Conservation (phyloP, 768 basidiomycete species). For the Fibroporia radiculosa region DNA sequence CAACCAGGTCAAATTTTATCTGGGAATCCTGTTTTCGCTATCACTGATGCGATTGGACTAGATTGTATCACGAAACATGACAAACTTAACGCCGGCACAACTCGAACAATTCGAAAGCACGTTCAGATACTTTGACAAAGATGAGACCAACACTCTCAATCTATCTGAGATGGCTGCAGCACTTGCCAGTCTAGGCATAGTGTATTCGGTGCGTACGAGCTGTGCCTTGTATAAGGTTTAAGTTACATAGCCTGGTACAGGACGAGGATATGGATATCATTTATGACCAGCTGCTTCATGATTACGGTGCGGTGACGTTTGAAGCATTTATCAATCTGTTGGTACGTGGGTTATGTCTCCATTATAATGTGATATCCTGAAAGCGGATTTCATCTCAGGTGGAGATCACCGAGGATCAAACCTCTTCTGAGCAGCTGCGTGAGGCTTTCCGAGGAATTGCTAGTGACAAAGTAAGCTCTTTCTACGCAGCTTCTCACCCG, state of each 20-base stretch:
- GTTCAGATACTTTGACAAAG: constrained; percentile 95
- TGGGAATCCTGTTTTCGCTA: background rate
- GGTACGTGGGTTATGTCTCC: constrained; percentile 34
- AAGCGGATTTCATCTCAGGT: constrained; percentile 42
- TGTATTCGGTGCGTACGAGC: constrained; percentile 59
- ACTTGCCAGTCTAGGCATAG: constrained; percentile 87
- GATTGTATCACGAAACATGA: constrained; percentile 92
- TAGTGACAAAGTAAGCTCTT: constrained; percentile 63
- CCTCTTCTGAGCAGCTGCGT: constrained; percentile 83
- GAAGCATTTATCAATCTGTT: constrained; percentile 93
- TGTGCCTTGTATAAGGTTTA: background rate
- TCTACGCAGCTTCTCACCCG: background rate
- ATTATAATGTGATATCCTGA: background rate
- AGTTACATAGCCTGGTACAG: constrained; percentile 25
- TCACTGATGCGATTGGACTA: constrained; percentile 23
- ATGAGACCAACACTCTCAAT: constrained; percentile 83
- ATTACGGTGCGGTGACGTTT: constrained; percentile 85
- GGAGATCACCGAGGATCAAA: constrained; percentile 93
- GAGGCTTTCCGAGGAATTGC: constrained; percentile 93
- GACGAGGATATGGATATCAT: constrained; percentile 85
- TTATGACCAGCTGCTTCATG: constrained; percentile 67
- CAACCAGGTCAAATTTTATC: constrained; percentile 62
- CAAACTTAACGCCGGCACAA: constrained; percentile 91
- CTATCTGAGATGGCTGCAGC: constrained; percentile 89
- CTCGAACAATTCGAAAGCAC: constrained; percentile 95